Conservation (phyloP, 2,329 filamentous ascomycete species). For the Teratosphaeria gauchensis region DNA sequence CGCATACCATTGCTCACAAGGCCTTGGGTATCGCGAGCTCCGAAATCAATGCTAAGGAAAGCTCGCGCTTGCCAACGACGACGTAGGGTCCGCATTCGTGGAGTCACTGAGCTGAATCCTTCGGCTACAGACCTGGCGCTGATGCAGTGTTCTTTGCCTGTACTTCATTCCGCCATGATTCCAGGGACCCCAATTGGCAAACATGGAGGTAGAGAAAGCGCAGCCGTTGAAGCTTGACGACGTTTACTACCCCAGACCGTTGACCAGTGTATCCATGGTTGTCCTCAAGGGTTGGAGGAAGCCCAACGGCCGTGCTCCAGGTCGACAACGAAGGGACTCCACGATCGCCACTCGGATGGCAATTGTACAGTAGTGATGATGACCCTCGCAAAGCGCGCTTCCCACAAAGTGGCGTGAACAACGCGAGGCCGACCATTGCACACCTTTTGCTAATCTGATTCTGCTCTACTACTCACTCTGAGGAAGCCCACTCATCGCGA, state of each 20-base stretch:
- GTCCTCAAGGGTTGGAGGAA: not conserved
- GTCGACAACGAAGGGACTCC: too few relatives aligned
- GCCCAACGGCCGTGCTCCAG: not conserved
- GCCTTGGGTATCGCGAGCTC: not conserved
- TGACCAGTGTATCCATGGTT: not conserved
- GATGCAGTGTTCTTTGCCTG: not conserved
- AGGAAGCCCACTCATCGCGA: too few relatives aligned
- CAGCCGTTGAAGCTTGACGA: not conserved
- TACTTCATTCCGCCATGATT: not conserved
- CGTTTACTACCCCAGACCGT: not conserved
- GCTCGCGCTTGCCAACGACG: not conserved
- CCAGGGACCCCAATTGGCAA: not conserved
- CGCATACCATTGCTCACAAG: not conserved
- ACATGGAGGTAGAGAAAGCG: not conserved
- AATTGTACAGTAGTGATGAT: too few relatives aligned
- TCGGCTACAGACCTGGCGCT: too few relatives aligned
- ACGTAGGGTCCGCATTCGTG: not conserved
- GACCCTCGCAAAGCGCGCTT: too few relatives aligned
- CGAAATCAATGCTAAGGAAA: not conserved
- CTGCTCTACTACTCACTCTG: too few relatives aligned
- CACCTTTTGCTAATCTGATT: too few relatives aligned
- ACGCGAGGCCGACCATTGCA: too few relatives aligned
- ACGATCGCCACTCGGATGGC: too few relatives aligned
- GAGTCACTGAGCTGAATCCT: too few relatives aligned
- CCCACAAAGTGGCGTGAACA: too few relatives aligned